Conservation (phyloP, 805 yeast species). For the Metschnikowia cerradonensis region DNA sequence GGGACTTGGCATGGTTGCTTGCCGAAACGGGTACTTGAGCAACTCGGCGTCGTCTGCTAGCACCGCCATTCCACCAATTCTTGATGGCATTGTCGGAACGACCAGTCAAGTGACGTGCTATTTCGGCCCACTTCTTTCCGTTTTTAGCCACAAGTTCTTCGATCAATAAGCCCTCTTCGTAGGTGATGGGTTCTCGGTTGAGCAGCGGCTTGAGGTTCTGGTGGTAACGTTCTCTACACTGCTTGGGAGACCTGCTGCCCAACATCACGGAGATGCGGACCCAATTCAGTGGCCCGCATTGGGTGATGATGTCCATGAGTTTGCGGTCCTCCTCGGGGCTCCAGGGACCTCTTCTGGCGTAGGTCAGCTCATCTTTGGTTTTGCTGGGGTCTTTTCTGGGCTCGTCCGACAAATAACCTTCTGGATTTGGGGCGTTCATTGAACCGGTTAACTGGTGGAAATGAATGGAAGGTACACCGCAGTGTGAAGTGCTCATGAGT, state of each 20-base stretch:
- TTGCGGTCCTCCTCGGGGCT: constrained; percentile 77
- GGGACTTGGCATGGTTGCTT: not conserved
- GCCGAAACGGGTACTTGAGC: constrained; percentile 11
- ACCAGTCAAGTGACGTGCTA: constrained; percentile 82
- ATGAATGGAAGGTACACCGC: not conserved
- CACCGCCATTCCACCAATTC: constrained; percentile 97
- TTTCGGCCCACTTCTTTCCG: constrained; percentile 94
- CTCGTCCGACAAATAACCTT: constrained; percentile 1
- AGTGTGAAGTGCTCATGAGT: not conserved
- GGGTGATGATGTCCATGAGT: constrained; percentile 61
- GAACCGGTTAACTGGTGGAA: not conserved
- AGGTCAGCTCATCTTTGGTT: constrained; percentile 10
- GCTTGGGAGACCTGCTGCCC: constrained; percentile 81
- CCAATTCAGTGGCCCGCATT: constrained; percentile 84
- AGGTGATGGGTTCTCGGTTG: constrained; percentile 76
- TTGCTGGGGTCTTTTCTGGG: not conserved
- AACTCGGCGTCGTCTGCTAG: constrained; percentile 69
- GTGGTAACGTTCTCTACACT: constrained; percentile 87
- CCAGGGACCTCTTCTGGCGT: constrained; percentile 78
- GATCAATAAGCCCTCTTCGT: constrained; percentile 78
- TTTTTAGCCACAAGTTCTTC: constrained; percentile 73
- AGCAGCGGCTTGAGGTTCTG: constrained; percentile 85
- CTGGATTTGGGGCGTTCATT: not conserved
- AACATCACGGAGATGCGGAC: constrained; percentile 73
- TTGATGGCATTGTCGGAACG: constrained; percentile 88